Conservation (phyloP, 2,329 filamentous ascomycete species). For the Sporothrix mexicana region DNA sequence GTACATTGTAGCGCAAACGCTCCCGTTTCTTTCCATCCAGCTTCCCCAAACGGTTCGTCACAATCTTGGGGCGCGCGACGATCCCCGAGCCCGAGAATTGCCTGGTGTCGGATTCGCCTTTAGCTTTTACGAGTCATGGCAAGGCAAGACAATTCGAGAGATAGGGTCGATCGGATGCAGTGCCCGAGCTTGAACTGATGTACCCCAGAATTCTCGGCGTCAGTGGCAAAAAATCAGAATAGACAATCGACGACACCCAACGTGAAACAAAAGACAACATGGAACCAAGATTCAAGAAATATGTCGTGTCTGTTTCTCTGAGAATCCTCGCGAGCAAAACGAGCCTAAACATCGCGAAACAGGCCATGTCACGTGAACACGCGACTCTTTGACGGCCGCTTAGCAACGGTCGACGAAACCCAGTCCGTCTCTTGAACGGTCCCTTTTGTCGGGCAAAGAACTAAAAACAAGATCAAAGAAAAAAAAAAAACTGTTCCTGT, state of each 20-base stretch:
- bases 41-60: background rate
- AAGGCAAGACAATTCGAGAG: too few relatives aligned
- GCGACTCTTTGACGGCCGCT: background rate
- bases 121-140: too few relatives aligned
- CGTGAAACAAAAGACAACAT: background rate
- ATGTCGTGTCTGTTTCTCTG: too few relatives aligned
- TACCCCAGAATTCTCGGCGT: background rate
- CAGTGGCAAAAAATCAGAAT: background rate
- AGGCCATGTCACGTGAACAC: conserved; percentile 9
- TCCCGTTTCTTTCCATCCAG: background rate
- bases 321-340: background rate
- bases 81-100: conserved; percentile 8
- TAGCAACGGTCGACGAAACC: background rate
- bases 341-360: background rate
- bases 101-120: background rate
- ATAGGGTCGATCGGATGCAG: too few relatives aligned
- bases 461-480: background rate
- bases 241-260: background rate
- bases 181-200: background rate
- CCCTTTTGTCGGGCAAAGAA: background rate
- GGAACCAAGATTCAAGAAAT: too few relatives aligned
- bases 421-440: background rate
- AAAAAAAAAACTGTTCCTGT: background rate
- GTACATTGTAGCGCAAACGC: background rate
- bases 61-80: background rate